Base-by-base conservation (phyloP, 495 filamentous ascomycete genomes). In the Parathielavia hyrcaniae region DNA sequence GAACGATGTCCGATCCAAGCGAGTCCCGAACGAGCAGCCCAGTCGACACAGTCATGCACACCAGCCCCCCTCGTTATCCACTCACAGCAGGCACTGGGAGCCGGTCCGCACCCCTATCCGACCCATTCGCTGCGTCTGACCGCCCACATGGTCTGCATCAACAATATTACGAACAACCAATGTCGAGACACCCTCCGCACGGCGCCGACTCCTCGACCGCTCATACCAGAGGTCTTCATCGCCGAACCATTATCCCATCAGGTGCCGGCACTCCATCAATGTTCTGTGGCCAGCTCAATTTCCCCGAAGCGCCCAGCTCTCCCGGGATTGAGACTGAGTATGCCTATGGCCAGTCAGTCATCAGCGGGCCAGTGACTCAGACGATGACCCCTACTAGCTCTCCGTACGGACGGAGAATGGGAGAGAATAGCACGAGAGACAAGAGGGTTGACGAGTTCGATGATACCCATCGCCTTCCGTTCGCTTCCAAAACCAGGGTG, bases 361-460 rank as follows among this genome's bases (percentile, higher is more conserved):
- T 55, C 19, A 48, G 53, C 30, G 34, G 53, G 13, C 12, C 43
- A 4, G 12, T 47, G 0, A 55, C 53, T 11, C 53, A 47, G 30
- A 48, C 53, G 5, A 12, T 55, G 11, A 55, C 53, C 10, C 53
- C 53, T 1, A 48, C 26, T 20, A 55, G 34, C 14, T 48, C 44
- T 1, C 53, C 53, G 12, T 39, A 36, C 16, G 2, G 14, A 40
- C 34, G 9, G n/a, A 0, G 30, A 5, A 14, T 23, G 32, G 32
- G 6, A 10, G 4, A 6, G 4, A 22, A 2, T 12, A 1, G 12
- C 14, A 16, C 9, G 26, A 2, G 26, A 13, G 19, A n/a, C n/a
- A n/a, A 20, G n/a, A 20, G 19, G 6, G 6, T 11, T 22, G 26
- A 6, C 26, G 6, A 30, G 26, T 30, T 6, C 26, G 6, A 30